A percentile compares a stretch with the other conserved stretches of the same genome.
Evolutionary conservation across 192 early-diverging fungal species (phyloP).

Genomic region (Cetraspora pellucida): DNA sequence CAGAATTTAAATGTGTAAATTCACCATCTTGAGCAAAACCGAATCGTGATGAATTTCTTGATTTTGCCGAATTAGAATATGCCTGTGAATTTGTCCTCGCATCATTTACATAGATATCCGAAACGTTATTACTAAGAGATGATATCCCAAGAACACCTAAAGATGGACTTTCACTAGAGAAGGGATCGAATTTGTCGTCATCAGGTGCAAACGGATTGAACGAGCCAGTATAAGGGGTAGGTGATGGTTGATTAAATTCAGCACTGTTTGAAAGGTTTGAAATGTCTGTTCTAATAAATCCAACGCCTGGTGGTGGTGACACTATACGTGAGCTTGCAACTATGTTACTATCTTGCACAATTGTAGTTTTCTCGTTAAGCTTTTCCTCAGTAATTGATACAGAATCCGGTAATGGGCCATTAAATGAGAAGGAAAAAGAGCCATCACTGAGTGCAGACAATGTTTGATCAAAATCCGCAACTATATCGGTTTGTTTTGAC

Average conservation of each 20-base stretch:
- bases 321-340: conserved; percentile 10
- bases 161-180: conserved; percentile 30
- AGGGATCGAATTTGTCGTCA: conserved; percentile 44
- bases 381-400: neutral
- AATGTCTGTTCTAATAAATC: conserved; percentile 13
- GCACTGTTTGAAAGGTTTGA: conserved; percentile 27
- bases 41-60: conserved; percentile 50
- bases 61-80: conserved; percentile 28
- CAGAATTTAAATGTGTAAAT: conserved; percentile 27
- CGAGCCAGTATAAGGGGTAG: conserved; percentile 47
- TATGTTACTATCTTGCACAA: neutral
- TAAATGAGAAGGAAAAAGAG: conserved; percentile 31
- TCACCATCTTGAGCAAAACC: conserved; percentile 45
- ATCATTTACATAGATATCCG: conserved; percentile 33
- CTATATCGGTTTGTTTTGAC: conserved; percentile 6
- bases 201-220: conserved; percentile 52
- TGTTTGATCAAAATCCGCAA: conserved; percentile 29
- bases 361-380: neutral
- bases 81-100: neutral
- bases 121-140: conserved; percentile 14
- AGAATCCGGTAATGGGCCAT: neutral
- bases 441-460: conserved; percentile 33
- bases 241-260: conserved; percentile 33
- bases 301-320: conserved; percentile 29
- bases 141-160: conserved; percentile 21